A percentile compares a stretch with the other conserved stretches of the same genome.
phyloP scores from a whole-genome alignment of 176 grass and related monocot species.

The Dactylis glomerata region DNA sequence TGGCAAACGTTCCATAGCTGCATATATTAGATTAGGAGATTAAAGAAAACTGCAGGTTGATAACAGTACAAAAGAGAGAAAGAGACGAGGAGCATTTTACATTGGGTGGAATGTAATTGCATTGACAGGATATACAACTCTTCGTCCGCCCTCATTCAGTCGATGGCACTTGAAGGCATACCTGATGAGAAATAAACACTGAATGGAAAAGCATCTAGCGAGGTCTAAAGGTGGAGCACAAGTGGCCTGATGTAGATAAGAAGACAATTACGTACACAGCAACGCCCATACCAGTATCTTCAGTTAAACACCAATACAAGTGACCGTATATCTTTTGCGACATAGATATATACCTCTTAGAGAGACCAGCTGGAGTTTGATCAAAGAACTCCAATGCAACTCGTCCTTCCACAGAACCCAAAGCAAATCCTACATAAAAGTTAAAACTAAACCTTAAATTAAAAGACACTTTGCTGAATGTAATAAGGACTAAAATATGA shows the following conservation, averaged over 20 bases:
- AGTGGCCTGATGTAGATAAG: not conserved
- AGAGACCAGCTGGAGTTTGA: conserved; percentile 41
- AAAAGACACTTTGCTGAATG: not conserved
- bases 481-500: not conserved
- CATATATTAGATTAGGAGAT: not conserved
- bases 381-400: conserved; percentile 69
- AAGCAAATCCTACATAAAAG: conserved; percentile 50
- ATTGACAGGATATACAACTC: conserved; percentile 66
- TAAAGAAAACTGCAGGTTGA: conserved; percentile 1
- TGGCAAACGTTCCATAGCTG: conserved; percentile 75
- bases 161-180: conserved; percentile 75
- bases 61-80: not conserved
- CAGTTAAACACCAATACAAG: not conserved
- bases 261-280: not conserved
- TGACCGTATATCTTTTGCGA: not conserved
- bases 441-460: not conserved
- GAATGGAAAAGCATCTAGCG: not conserved
- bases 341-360: conserved; percentile 48
- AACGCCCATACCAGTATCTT: not conserved
- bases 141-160: conserved; percentile 38
- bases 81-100: conserved; percentile 23
- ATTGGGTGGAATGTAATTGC: conserved; percentile 63
- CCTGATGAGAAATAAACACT: conserved; percentile 24
- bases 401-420: conserved; percentile 55
- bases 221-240: not conserved